Conservation (phyloP, 345 rosid species). For the Eucalyptus regnans region DNA sequence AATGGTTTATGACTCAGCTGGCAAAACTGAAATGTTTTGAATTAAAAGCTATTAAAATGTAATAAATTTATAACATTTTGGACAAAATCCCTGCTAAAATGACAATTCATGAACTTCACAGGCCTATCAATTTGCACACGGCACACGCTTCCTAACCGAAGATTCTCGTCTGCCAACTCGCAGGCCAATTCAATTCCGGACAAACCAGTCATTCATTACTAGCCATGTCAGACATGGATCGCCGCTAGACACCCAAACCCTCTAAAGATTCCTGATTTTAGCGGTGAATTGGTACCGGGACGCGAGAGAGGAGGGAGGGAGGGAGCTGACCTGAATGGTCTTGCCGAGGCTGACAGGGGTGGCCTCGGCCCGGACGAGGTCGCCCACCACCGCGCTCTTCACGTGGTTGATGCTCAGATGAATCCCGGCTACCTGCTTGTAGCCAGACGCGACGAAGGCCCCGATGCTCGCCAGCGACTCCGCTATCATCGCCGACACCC, state of each 20-base stretch:
- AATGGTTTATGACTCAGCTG: rapidly evolving
- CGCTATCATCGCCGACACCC: constrained; percentile 82
- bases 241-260: neutral
- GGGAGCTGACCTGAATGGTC: constrained; percentile 51
- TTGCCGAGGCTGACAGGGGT: constrained; percentile 53
- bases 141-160: neutral
- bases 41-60: no score
- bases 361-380: constrained; percentile 58
- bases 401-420: constrained; percentile 75
- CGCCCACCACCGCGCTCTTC: constrained; percentile 64
- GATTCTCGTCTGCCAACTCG: neutral
- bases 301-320: neutral
- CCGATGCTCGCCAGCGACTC: constrained; percentile 86
- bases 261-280: neutral
- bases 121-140: neutral
- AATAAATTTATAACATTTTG: no score
- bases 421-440: constrained; percentile 71
- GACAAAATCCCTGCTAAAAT: rapidly evolving
- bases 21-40: rapidly evolving
- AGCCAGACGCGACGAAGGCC: constrained; percentile 76
- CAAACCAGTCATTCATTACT: no score
- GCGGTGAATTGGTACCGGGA: no score
- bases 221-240: neutral
- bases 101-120: neutral
- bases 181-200: neutral